Evolutionary conservation across 2,329 filamentous ascomycete genomes (phyloP), one percentile per base, ranked within the genome.

Genomic region (Mycogone perniciosa): DNA sequence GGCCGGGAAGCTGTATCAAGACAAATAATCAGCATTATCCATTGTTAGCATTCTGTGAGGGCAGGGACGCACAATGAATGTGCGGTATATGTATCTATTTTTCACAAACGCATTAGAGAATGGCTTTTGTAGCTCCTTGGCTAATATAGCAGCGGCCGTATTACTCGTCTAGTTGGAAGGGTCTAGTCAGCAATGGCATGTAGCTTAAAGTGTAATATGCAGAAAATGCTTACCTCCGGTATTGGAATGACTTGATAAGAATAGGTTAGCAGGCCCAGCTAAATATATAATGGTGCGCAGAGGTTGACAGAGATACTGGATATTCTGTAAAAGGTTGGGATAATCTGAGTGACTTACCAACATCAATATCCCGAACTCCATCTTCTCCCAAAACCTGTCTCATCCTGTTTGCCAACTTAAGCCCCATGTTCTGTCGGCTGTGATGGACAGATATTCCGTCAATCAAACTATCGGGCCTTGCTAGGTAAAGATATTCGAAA

Each of bases 401-500:
- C 59, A 96, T 82, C 44, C 81, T 86, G 55, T 87, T 78, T 10
- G 89, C 91, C 39, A 96, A 77, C 63, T 86, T 86, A 63, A 81
- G 76, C 42, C 90, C 90, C 91, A 96, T 96, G 60, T 88, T 86
- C 63, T 92, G 85, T 47, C 91, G 82, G 59, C 86, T 89, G 58
- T 84, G 81, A 64, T 95, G 84, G 29, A 96, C 87, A 50, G 87
- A 89, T 57, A 96, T 95, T 13, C 89, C 89, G 62, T 96, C 90
- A 51, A 95, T 92, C 59, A 84, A 76, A 0, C 82, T 85, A 67
- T 95, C 90, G 1, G 88, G 88, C 2, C 90, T 77, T 10, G 88
- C 85, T 60, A 95, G 90, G 71, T 96, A 96, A 52, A 95, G 86
- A 57, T 84, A 89, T 69, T 95, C 88, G 62, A 95, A 93, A 8